These are phyloP conservation scores for Canavalia ensiformis DNA, from an alignment of 306 rosid genomes.

Conservation along the genomic window DNA sequence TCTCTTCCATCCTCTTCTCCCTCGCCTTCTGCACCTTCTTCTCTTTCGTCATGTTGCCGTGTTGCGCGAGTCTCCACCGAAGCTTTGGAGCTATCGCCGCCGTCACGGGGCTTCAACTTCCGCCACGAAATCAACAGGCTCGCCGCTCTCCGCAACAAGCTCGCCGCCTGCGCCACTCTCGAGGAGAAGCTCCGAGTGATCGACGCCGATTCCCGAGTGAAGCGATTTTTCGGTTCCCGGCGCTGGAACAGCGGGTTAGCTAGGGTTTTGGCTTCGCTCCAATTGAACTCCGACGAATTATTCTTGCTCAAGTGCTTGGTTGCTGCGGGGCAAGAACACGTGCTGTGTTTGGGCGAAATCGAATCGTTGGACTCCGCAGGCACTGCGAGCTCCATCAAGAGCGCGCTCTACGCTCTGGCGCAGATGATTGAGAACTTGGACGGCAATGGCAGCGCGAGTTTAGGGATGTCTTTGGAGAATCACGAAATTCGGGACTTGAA, in stretches of 20 bases:
- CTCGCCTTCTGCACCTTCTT: conserved; percentile 53
- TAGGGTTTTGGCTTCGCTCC: conserved; percentile 54
- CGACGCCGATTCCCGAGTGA: conserved; percentile 76
- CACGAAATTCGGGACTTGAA: conserved; percentile 70
- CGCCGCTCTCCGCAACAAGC: conserved; percentile 59
- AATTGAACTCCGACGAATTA: conserved; percentile 50
- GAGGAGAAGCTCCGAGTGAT: conserved; percentile 60
- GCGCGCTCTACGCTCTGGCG: conserved; percentile 73
- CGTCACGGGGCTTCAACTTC: conserved; percentile 67
- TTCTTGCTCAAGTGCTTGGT: conserved; percentile 80
- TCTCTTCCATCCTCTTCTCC: neutral
- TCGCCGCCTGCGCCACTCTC: conserved; percentile 50
- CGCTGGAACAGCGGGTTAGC: conserved; percentile 38
- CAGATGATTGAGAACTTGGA: conserved; percentile 81
- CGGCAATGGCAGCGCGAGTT: conserved; percentile 46
- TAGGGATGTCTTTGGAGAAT: conserved; percentile 57
- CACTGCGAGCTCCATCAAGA: conserved; percentile 62
- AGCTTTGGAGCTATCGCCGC: conserved; percentile 68
- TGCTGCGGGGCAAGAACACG: conserved; percentile 90
- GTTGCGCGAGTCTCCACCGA: conserved; percentile 71
- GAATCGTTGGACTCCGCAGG: conserved; percentile 35
- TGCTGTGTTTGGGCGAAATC: conserved; percentile 58
- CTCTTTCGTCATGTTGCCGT: conserved; percentile 47
- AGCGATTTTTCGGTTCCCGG: conserved; percentile 61
- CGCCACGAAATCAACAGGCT: conserved; percentile 72